These are phyloP conservation scores for Metschnikowia peoriensis DNA, from an alignment of 805 yeast species.

Conservation along the genomic window DNA sequence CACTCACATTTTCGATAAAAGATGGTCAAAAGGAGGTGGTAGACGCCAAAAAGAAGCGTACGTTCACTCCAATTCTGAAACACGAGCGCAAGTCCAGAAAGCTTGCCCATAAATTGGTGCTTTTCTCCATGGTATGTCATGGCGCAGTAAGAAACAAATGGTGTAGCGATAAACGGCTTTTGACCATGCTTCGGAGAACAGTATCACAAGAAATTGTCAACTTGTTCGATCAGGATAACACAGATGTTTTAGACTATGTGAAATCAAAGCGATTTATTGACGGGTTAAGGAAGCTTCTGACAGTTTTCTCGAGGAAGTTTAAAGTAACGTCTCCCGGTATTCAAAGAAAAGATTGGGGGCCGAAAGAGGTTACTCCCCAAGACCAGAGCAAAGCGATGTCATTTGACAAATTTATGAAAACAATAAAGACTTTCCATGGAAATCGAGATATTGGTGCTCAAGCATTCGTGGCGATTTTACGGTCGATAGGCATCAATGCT, in stretches of 20 bases:
- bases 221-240: conserved; percentile 36
- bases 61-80: conserved; percentile 40
- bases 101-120: conserved; percentile 54
- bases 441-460: conserved; percentile 79
- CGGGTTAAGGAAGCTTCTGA: conserved; percentile 67
- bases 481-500: conserved; percentile 70
- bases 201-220: conserved; percentile 48
- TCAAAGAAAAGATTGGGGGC: conserved; percentile 36
- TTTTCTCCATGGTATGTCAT: conserved; percentile 62
- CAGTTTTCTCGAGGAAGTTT: conserved; percentile 57
- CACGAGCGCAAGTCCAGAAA: conserved; percentile 58
- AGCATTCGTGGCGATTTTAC: conserved; percentile 75
- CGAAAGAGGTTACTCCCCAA: conserved; percentile 10
- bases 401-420: conserved; percentile 41
- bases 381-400: conserved; percentile 24
- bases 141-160: conserved; percentile 70
- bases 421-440: conserved; percentile 54
- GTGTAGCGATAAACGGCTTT: conserved; percentile 55
- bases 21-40: conserved; percentile 6
- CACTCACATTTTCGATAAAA: conserved; percentile 17
- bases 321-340: conserved; percentile 44
- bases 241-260: conserved; percentile 29
- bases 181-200: conserved; percentile 37
- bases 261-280: conserved; percentile 71
- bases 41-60: conserved; percentile 21